Evolutionary conservation across 2,329 filamentous ascomycete species (phyloP).

Genomic region (Davidsoniella virescens): DNA sequence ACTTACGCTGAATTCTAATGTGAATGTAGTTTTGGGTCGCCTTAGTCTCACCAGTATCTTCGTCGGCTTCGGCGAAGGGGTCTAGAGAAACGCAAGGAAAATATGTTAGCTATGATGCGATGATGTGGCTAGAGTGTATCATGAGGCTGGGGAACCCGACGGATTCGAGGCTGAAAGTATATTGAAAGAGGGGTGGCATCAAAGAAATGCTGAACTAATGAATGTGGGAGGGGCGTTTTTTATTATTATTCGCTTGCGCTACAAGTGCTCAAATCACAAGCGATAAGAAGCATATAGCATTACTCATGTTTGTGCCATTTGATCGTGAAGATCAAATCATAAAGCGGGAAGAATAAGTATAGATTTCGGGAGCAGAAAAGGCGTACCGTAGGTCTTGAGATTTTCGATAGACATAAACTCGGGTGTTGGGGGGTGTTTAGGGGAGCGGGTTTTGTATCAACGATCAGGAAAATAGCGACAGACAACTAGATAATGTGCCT

Average conservation of each 20-base stretch:
- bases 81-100: conserved; percentile 36
- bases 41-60: conserved; percentile 91
- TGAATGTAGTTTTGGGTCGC: conserved; percentile 97
- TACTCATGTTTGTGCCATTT: not conserved
- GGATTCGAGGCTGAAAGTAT: not conserved
- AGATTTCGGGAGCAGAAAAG: not conserved
- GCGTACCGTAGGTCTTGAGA: conserved; percentile 84
- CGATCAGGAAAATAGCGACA: conserved; percentile 29
- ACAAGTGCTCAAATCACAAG: no score
- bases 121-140: not conserved
- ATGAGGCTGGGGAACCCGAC: not conserved
- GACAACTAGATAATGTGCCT: conserved; percentile 32
- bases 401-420: conserved; percentile 99
- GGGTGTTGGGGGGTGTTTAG: conserved; percentile 45
- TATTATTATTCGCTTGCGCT: no score
- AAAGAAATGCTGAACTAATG: no score
- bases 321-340: not conserved
- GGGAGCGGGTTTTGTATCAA: conserved; percentile 34
- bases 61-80: conserved; percentile 99
- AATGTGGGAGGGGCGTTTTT: no score
- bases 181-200: not conserved
- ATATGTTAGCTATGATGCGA: conserved; percentile 16
- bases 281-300: not conserved
- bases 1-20: conserved; percentile 97
- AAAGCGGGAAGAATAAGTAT: not conserved